Evolutionary conservation across 768 basidiomycete genomes (phyloP), one percentile per base, ranked within the genome.

Genomic region (Lentinula detonsa): DNA sequence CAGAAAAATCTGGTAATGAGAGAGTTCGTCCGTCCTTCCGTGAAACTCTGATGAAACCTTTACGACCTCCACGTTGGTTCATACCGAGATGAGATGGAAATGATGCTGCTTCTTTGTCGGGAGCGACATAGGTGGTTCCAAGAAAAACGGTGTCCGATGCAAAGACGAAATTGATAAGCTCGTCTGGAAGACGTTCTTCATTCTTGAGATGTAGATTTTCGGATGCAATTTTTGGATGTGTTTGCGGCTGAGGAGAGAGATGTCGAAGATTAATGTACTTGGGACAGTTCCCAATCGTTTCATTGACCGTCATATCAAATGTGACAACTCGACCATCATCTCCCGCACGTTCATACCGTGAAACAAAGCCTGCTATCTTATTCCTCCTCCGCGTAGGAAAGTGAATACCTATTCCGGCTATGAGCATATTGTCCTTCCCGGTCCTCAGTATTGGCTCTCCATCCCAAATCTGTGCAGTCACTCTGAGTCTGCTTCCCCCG

Each of bases 211-310:
- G 61, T 1, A 69, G 64, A 3, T 70, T 62, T 55, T 76, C 66
- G 59, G 81, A 65, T 1, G 65, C 65, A 21, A 86, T 68, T 2
- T 60, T 66, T 0, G 84, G 78, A n/a, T 68, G 61, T 2, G 76
- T 75, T 18, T 74, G 60, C 0, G 76, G 67, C 62, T 77, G 69
- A 1, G 84, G 73, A n/a, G 72, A 66, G 8, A 88, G 71, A 11
- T 84, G 76, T 11, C 85, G 80, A 42, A 81, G 67, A 54, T 78
- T 85, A 66, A 87, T 88, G 61, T 88, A 88, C 65, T 88, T 88
- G 10, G 86, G 87, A 66, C 86, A 88, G 61, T 86, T 86, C 85
- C 85, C 85, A 34, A 86, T 68, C 11, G 85, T 80, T 64, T 87
- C 74, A 63, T 83, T 77, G n/a, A 87, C 81, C 0, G 64, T 60